Percentiles rank a stretch among this genome's conserved stretches.
Evolutionary conservation across 106 monocot species (phyloP).

Genomic region (Phalaenopsis aphrodite): DNA sequence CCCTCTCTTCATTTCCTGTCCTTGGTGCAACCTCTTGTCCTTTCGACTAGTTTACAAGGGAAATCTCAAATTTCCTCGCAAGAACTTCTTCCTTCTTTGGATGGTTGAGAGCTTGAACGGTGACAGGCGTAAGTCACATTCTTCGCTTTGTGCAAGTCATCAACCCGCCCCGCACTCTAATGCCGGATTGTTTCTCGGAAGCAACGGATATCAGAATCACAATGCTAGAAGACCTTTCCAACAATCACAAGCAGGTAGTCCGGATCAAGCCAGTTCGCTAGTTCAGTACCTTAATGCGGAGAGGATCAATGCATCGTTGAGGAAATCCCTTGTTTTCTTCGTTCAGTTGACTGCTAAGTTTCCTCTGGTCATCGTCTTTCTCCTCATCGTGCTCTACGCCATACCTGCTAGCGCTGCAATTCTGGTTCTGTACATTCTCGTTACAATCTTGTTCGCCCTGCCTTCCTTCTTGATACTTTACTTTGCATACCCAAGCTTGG

Average conservation of each 20-base stretch:
- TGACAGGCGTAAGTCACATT: conserved; percentile 6
- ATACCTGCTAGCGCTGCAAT: conserved; percentile 14
- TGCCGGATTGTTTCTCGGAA: background rate
- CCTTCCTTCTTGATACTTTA: conserved; percentile 26
- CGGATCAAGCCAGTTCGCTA: background rate
- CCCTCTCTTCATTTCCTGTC: conserved; percentile 28
- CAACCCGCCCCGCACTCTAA: background rate
- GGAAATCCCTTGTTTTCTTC: conserved; percentile 2
- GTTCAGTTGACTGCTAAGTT: conserved; percentile 17
- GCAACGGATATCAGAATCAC: background rate
- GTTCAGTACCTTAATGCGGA: conserved; percentile 12
- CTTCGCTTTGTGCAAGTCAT: background rate
- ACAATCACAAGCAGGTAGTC: background rate
- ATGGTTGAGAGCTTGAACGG: conserved; percentile 32
- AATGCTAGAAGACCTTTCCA: background rate
- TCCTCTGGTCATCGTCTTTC: conserved; percentile 9
- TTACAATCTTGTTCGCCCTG: conserved; percentile 13
- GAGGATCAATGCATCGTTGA: conserved; percentile 9
- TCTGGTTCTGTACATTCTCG: conserved; percentile 13
- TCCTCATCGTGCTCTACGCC: conserved; percentile 12
- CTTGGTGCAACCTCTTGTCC: conserved; percentile 23
- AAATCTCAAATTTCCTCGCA: conserved; percentile 26
- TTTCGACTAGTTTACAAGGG: conserved; percentile 28
- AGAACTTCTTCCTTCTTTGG: conserved; percentile 30
- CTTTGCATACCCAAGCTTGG: conserved; percentile 28